These are phyloP conservation scores for Cairneyella variabilis DNA, from an alignment of 495 filamentous ascomycete species.

Conservation along the genomic window DNA sequence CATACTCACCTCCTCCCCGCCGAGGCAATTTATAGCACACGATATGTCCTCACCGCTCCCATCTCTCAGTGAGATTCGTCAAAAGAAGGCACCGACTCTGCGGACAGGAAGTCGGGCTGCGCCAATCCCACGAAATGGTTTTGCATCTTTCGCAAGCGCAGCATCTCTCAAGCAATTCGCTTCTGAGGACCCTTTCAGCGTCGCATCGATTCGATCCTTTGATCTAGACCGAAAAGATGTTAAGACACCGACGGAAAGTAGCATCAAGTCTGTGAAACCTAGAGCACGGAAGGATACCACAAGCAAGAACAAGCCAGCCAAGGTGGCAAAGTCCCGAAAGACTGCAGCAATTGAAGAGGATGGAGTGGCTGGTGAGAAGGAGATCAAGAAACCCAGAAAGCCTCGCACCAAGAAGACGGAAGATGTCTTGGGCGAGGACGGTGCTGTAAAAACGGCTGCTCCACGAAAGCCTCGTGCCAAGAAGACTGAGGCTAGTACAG, in stretches of 20 bases:
- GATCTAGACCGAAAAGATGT: neutral
- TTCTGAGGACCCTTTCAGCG: neutral
- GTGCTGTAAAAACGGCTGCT: slow-evolving; percentile 13
- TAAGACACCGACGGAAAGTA: neutral
- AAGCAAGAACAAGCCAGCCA: neutral
- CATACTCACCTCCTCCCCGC: slow-evolving; percentile 33
- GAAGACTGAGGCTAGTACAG: slow-evolving; percentile 16
- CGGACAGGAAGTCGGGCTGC: slow-evolving; percentile 31
- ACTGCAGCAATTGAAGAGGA: slow-evolving; percentile 3
- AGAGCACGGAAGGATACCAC: neutral
- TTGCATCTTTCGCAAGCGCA: slow-evolving; percentile 38
- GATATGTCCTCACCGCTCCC: slow-evolving; percentile 39
- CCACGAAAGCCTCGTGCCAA: slow-evolving; percentile 22
- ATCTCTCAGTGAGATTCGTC: slow-evolving; percentile 35
- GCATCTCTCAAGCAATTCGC: slow-evolving; percentile 26
- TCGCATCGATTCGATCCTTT: neutral
- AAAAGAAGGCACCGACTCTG: slow-evolving; percentile 30
- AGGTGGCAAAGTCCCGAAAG: too few species aligned
- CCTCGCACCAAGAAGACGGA: slow-evolving; percentile 24
- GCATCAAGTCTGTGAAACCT: neutral
- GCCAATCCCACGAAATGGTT: slow-evolving; percentile 30
- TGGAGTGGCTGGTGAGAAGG: slow-evolving; percentile 8
- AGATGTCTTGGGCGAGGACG: neutral
- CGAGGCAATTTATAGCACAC: slow-evolving; percentile 23
- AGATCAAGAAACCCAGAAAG: slow-evolving; percentile 7